Base-by-base conservation (phyloP, 163 green algal species). In the Scenedesmus sp. region DNA sequence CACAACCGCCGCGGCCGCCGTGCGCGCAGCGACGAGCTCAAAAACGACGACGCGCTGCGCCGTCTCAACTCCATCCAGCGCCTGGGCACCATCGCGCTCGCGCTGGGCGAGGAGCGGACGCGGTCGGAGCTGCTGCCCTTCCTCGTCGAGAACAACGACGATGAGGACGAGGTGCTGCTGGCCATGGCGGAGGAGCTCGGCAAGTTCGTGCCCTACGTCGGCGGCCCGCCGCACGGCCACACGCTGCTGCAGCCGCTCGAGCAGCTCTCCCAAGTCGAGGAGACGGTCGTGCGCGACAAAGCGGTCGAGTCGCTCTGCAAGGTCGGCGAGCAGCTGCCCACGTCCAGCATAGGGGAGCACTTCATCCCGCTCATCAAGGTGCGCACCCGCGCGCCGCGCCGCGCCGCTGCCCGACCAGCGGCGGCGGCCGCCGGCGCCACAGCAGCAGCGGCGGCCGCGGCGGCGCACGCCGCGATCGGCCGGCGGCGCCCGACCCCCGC, bases 221-320 rank as follows among this genome's bases (percentile, higher is more conserved):
- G 97, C 11, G 97, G 97, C 0, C 81, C 93, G 0, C 56, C 88
- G 3, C 87, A 97, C 78, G 97, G 87, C 0, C 86, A 96, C 63
- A 63, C 88, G 22, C 83, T 99, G 63, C 87, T 99, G 66, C 85
- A 84, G 20, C 92, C 97, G 22, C 89, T 99, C 20, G 97, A 99
- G 86, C 89, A 87, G 17, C 90, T 99, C 47, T 91, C 91, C 15
- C 94, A 90, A 31, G 95, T 99, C 20, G 97, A 99, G 78, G 97
- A 99, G 84, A 99, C 97, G 9, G 97, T 99, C 34, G 97, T 99
- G 39, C 81, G 97, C 15, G 95, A 99, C 44, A 96, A 93, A 53
- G 96, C 97, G 18, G 95, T 97, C 28, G 92, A 96, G 70, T 95
- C 90, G 13, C 83, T 98, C 18, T 82, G 73, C 71, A 93, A 95